These are phyloP conservation scores for Daldinia childiae DNA, from an alignment of 495 filamentous ascomycete species.

Conservation along the genomic window DNA sequence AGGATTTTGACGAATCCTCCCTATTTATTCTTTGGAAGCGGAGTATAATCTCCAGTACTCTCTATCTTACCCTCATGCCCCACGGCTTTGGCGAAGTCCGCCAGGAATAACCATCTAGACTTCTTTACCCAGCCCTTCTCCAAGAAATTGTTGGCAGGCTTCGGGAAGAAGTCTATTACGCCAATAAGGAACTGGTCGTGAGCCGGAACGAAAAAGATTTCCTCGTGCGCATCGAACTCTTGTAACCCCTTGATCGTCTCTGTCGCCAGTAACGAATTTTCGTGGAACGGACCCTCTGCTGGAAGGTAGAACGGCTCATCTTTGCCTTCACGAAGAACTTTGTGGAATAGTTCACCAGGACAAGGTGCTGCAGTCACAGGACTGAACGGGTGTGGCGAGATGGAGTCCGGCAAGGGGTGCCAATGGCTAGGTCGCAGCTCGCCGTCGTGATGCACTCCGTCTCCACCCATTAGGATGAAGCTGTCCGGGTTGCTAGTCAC, in stretches of 20 bases:
- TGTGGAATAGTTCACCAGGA: constrained; percentile 54
- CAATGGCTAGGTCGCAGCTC: constrained; percentile 62
- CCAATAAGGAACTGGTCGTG: constrained; percentile 61
- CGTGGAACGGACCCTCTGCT: constrained; percentile 31
- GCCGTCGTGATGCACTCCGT: constrained; percentile 63
- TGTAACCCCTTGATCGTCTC: constrained; percentile 57
- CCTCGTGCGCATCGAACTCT: constrained; percentile 60
- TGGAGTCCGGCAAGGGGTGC: constrained; percentile 56
- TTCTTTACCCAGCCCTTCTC: constrained; percentile 61
- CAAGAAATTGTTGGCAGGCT: constrained; percentile 59
- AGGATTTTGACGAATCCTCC: not conserved
- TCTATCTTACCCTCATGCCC: constrained; percentile 40
- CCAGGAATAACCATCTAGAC: constrained; percentile 64
- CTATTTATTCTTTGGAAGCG: not conserved
- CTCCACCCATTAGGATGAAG: constrained; percentile 67
- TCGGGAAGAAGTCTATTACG: constrained; percentile 62
- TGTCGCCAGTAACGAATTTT: constrained; percentile 40
- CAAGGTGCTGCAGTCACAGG: constrained; percentile 39
- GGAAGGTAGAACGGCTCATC: constrained; percentile 52
- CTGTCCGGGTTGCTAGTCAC: constrained; percentile 56
- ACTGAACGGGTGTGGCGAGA: constrained; percentile 53
- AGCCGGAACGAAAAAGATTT: constrained; percentile 62
- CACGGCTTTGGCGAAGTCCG: constrained; percentile 59
- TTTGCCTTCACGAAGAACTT: constrained; percentile 41
- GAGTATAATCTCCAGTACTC: constrained; percentile 22